phyloP scores from a whole-genome alignment of 306 rosid species.

The Gastrolobium villosum region DNA sequence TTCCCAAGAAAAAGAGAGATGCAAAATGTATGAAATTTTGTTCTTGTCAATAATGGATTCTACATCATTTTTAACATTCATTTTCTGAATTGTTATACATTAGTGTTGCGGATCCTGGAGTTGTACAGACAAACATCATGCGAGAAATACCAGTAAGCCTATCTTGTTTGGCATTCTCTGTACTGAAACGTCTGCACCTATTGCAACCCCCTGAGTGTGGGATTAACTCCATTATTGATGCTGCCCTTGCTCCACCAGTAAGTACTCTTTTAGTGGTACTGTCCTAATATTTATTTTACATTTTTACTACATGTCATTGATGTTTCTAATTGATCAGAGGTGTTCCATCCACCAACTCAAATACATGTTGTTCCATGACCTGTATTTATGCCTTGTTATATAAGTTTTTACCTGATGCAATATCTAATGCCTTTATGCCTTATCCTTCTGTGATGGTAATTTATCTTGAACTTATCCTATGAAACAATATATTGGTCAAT shows the following conservation, averaged over 20 bases:
- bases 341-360: not conserved
- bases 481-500: conserved; percentile 34
- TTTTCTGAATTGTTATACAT: conserved; percentile 47
- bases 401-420: conserved; percentile 14
- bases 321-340: conserved; percentile 15
- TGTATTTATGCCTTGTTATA: conserved; percentile 17
- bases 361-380: conserved; percentile 7
- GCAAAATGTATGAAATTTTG: conserved; percentile 15
- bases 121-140: conserved; percentile 78
- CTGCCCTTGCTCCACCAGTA: conserved; percentile 83
- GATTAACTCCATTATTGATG: conserved; percentile 70
- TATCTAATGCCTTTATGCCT: conserved; percentile 12
- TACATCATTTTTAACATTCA: conserved; percentile 30
- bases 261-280: conserved; percentile 49
- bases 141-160: conserved; percentile 75
- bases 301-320: conserved; percentile 34
- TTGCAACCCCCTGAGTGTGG: conserved; percentile 75
- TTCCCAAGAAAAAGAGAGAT: not conserved
- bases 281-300: conserved; percentile 4
- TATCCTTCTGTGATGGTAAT: conserved; percentile 31
- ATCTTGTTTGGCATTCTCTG: conserved; percentile 56
- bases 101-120: conserved; percentile 90
- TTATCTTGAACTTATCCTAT: conserved; percentile 34
- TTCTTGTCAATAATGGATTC: conserved; percentile 33
- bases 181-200: conserved; percentile 63